Evolutionary conservation across 164 flowering plant species (phyloP), one percentile per base, ranked within the genome.

Genomic region (Magnolia kwangsiensis): DNA sequence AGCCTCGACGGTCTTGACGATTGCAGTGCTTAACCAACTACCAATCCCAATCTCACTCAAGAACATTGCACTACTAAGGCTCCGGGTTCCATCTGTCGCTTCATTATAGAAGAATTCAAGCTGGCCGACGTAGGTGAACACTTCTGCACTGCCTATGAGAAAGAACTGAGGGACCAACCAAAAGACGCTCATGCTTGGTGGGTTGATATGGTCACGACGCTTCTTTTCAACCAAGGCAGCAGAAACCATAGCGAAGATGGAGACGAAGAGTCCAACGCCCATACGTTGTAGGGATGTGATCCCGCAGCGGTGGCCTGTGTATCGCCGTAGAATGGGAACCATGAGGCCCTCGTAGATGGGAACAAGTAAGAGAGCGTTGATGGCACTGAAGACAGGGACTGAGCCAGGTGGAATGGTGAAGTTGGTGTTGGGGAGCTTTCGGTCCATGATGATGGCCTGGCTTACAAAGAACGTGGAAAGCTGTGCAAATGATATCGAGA

Each of bases 101-200:
- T 91, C 91, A 63, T 91, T 88, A 75, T 92, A 92, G 80, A 91
- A 92, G 72, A 91, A 92, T 83, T 92, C 95, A 63, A 90, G 75
- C 63, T 90, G 92, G 0, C 97, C 97, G 6, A 91, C 93, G 73
- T 88, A 88, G 0, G 95, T 85, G 67, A 91, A 89, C 37, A 91
- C 91, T 75, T 91, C 91, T 0, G 92, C 91, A 19, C 75, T 82
- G 0, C 95, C 94, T 0, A 89, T 75, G 2, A 90, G 86, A 76
- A 89, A 87, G 77, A 74, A 87, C 79, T 91, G 97, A 0, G 95
- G 94, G 27, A 89, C 24, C 68, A 91, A 67, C 92, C 92, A 92
- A 73, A 89, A 91, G 2, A 91, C 90, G 31, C 82, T 84, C 88
- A 88, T 80, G 16, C 75, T 13, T 2, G 1, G 1, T 11, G 84